Evolutionary conservation across 352 stramenopile genomes (phyloP).

Genomic region (Pythium plurisporium): DNA sequence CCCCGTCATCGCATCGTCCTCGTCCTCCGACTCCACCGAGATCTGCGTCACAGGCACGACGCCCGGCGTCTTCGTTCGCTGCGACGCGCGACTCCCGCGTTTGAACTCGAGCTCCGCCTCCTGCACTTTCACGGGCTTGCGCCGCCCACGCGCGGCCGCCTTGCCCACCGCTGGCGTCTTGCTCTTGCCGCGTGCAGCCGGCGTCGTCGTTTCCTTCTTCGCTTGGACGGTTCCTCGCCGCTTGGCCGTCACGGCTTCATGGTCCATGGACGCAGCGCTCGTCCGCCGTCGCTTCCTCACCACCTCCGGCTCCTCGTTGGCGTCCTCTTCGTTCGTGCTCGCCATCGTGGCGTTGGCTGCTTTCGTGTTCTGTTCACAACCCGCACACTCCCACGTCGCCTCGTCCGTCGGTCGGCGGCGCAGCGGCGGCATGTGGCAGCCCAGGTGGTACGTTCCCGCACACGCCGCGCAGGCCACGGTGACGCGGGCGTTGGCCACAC

Average conservation of each 20-base stretch:
- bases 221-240: not conserved
- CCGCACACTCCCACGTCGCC: slow-evolving; percentile 38
- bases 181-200: not conserved
- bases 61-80: slow-evolving; percentile 1
- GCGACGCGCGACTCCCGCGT: slow-evolving; percentile 4
- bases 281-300: not conserved
- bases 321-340: not conserved
- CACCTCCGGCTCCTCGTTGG: not conserved
- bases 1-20: not conserved
- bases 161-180: slow-evolving; percentile 1
- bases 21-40: slow-evolving; percentile 5
- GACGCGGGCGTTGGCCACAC: slow-evolving; percentile 33
- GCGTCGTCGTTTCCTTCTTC: not conserved
- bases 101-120: slow-evolving; percentile 16
- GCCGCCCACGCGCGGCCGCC: not conserved
- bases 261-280: not conserved
- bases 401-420: slow-evolving; percentile 35
- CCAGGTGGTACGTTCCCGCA: slow-evolving; percentile 41
- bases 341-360: not conserved
- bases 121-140: slow-evolving; percentile 16
- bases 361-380: no score
- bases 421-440: slow-evolving; percentile 48
- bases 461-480: slow-evolving; percentile 42
- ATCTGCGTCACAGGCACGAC: not conserved
- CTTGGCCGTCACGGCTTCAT: not conserved